phyloP scores from a whole-genome alignment of 345 rosid genomes.

The Acer negundo region DNA sequence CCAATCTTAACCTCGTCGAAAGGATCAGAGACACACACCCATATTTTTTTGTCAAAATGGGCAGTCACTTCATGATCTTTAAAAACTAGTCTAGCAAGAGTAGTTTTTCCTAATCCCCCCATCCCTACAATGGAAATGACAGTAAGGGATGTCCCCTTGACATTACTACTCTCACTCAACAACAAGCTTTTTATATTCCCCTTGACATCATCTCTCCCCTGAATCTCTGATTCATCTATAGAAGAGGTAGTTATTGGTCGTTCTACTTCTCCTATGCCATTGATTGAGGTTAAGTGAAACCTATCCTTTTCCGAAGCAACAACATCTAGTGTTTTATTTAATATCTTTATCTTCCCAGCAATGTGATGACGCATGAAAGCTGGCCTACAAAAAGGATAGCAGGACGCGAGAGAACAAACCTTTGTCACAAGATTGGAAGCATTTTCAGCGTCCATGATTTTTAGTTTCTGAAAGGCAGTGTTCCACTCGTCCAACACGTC shows the following conservation, averaged over 20 bases:
- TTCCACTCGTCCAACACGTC: slow-evolving; percentile 9
- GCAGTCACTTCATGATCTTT: background rate
- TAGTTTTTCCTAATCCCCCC: background rate
- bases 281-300: background rate
- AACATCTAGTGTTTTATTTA: background rate
- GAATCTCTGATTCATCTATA: background rate
- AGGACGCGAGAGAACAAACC: background rate
- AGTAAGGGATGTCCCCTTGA: background rate
- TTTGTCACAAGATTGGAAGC: background rate
- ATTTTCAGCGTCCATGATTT: background rate
- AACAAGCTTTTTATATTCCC: background rate
- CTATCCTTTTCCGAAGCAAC: background rate
- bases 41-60: background rate
- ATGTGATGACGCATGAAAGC: background rate
- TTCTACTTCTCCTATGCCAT: background rate
- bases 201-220: background rate
- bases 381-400: background rate
- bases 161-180: background rate
- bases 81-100: background rate
- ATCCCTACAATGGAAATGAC: background rate
- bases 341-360: background rate
- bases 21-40: slow-evolving; percentile 5
- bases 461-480: background rate
- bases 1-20: background rate
- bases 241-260: background rate